Evolutionary conservation across 108 stramenopile genomes (phyloP).

Genomic region (Aurantiochytrium sp.): DNA sequence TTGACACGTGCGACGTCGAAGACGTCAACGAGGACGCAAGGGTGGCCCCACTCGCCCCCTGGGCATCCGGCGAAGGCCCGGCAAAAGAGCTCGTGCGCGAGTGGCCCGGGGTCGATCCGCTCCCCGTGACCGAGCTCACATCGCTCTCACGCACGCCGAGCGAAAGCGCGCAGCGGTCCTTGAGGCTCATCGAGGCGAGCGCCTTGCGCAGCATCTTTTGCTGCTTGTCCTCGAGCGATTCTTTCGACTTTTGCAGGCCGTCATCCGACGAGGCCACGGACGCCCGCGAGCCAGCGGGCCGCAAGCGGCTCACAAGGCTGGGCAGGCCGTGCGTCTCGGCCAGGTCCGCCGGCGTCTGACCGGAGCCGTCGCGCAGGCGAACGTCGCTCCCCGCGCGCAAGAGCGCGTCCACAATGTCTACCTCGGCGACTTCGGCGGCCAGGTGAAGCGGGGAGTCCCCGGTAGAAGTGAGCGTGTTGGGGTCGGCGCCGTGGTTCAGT

Average conservation of each 20-base stretch:
- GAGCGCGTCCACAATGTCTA: background rate
- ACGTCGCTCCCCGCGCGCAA: background rate
- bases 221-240: conserved; percentile 2
- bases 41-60: no score
- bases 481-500: background rate
- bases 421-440: background rate
- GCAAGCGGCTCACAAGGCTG: background rate
- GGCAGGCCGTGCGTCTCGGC: background rate
- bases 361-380: background rate
- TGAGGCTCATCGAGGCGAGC: conserved; percentile 26
- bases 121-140: background rate
- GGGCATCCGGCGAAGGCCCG: background rate
- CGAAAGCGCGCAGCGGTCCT: conserved; percentile 21
- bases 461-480: background rate
- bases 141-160: background rate
- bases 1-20: no score
- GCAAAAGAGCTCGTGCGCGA: background rate
- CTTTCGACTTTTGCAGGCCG: background rate
- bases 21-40: no score
- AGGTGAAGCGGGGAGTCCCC: background rate
- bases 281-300: background rate
- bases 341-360: background rate
- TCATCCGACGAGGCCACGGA: background rate
- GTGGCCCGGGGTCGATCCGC: background rate
- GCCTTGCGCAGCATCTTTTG: conserved; percentile 20